Evolutionary conservation across 805 yeast genomes (phyloP), one percentile per base, ranked within the genome.

Genomic region (Teunomyces pallodes): DNA sequence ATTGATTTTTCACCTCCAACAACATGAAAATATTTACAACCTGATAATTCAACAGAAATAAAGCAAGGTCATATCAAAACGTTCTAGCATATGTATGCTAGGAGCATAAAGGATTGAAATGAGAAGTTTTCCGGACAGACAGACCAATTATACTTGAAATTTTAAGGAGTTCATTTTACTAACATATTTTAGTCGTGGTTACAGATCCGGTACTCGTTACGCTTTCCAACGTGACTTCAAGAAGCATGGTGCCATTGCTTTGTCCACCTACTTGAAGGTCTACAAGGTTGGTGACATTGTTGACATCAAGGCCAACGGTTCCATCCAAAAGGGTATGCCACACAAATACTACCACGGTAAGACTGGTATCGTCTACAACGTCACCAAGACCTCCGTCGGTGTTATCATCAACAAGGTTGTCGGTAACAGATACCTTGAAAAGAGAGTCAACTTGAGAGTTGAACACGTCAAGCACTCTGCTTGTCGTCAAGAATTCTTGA

Each of bases 341-440:
- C 96, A 90, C 90, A 94, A 94, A 84, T 91, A 83, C 87, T 94
- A 94, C 97, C 97, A 94, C 85, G 99, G 99, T 81, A 94, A 91
- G 86, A 94, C 99, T 63, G 99, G 99, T 86, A 89, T 94, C 67
- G 84, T 94, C 62, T 94, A 84, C 96, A 94, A 94, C 86, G 95
- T 94, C 65, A 92, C 99, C 87, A 94, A 89, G 85, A 80, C 96
- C 58, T 82, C 99, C 60, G 98, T 94, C 61, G 99, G 99, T 87
- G 94, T 94, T 67, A 89, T 94, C 71, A 77, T 94, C 75, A 87
- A 94, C 95, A 94, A 94, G 87, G 84, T 91, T 76, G 98, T 94
- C 69, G 97, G 98, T 78, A 80, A 87, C 95, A 89, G 98, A 83
- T 94, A 92, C 90, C 66, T 94, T 62, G 98, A 94, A 84, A 94